Evolutionary conservation across 2,329 filamentous ascomycete species (phyloP).

Genomic region (Phaeosphaeriaceae sp.): DNA sequence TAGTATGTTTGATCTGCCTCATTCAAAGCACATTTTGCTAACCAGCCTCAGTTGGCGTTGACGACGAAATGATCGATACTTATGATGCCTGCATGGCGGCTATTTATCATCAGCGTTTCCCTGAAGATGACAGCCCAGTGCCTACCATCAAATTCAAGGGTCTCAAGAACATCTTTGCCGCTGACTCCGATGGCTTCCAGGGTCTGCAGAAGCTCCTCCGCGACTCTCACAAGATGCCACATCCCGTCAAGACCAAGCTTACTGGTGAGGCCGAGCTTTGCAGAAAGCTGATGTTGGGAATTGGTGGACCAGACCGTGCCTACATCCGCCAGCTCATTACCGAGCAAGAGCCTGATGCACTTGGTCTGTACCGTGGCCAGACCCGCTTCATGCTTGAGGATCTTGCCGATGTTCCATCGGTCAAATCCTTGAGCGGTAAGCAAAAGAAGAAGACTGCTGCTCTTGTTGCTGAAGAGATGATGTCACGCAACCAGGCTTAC

Average conservation of each 20-base stretch:
- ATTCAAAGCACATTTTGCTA: neutral
- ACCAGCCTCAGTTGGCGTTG: conserved; percentile 48
- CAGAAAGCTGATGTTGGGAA: conserved; percentile 37
- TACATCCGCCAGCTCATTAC: conserved; percentile 38
- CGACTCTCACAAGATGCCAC: conserved; percentile 30
- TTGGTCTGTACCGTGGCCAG: conserved; percentile 45
- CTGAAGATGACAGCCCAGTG: conserved; percentile 19
- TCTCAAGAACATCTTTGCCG: conserved; percentile 37
- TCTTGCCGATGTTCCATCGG: conserved; percentile 31
- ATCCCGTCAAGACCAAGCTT: conserved; percentile 38
- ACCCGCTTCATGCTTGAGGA: conserved; percentile 50
- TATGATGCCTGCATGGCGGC: conserved; percentile 49
- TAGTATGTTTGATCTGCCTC: conserved; percentile 33
- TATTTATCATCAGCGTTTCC: conserved; percentile 44
- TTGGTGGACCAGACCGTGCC: conserved; percentile 31
- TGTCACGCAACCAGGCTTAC: conserved; percentile 55
- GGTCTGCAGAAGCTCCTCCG: conserved; percentile 26
- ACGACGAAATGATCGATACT: conserved; percentile 51
- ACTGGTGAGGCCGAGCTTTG: conserved; percentile 38
- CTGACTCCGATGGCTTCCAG: conserved; percentile 31
- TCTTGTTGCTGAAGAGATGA: conserved; percentile 47
- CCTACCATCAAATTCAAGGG: conserved; percentile 39
- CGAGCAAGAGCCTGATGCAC: conserved; percentile 33
- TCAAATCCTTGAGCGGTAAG: conserved; percentile 34
- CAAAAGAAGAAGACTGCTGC: conserved; percentile 46